These are phyloP conservation scores for Plasmodium vinckei DNA, from an alignment of 169 alveolate genomes.

Conservation along the genomic window DNA sequence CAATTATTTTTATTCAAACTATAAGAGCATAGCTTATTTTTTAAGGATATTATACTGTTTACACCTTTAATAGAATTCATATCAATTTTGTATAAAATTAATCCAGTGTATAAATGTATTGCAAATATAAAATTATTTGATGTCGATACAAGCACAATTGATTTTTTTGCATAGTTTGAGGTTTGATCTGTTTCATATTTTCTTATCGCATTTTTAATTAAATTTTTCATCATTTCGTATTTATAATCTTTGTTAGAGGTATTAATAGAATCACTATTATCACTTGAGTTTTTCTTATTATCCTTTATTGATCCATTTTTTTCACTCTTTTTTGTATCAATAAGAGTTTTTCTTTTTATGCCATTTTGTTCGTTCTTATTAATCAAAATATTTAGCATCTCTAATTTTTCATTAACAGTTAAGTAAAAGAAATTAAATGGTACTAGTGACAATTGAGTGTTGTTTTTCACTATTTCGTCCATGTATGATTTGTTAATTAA, in stretches of 20 bases:
- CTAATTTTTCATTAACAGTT: slow-evolving; percentile 42
- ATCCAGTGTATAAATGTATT: slow-evolving; percentile 58
- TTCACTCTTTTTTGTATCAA: too few species aligned
- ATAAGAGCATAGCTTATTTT: slow-evolving; percentile 5
- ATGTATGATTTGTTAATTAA: slow-evolving; percentile 33
- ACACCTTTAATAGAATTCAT: slow-evolving; percentile 33
- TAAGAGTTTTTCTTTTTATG: too few species aligned
- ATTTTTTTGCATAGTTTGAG: slow-evolving; percentile 52
- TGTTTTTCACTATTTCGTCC: slow-evolving; percentile 43
- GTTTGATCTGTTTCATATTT: slow-evolving; percentile 33
- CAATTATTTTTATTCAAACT: slow-evolving; percentile 43
- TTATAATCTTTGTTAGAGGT: background rate
- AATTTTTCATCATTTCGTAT: slow-evolving; percentile 5
- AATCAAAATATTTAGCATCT: slow-evolving; percentile 8
- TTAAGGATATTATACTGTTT: slow-evolving; percentile 6
- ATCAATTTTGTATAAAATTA: slow-evolving; percentile 68
- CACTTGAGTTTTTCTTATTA: slow-evolving; percentile 3
- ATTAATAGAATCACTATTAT: background rate
- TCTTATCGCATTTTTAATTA: slow-evolving; percentile 19
- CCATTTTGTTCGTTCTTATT: too few species aligned
- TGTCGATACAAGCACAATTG: slow-evolving; percentile 47
- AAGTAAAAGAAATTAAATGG: slow-evolving; percentile 57
- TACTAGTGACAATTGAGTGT: slow-evolving; percentile 31
- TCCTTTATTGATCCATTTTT: background rate
- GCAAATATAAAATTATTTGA: slow-evolving; percentile 64